These are phyloP conservation scores for Sclerotinia subarctica DNA, from an alignment of 2,329 filamentous ascomycete genomes.

Conservation along the genomic window DNA sequence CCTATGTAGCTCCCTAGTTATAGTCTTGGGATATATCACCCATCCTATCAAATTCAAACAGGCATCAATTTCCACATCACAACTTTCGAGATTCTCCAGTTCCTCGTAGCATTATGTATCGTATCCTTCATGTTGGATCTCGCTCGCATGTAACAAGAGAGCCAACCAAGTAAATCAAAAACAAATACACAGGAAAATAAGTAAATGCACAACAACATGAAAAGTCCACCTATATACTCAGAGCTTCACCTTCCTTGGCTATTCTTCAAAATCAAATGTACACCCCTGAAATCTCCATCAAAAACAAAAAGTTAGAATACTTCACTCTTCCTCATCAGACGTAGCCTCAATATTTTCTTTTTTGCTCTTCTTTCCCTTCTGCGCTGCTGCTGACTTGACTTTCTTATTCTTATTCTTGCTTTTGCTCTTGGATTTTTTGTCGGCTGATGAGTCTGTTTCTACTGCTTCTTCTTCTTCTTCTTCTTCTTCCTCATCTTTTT, in stretches of 20 bases:
- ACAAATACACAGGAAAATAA: no score
- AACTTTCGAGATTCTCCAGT: neutral
- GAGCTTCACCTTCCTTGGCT: no score
- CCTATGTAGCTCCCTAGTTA: no score
- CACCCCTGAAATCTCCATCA: no score
- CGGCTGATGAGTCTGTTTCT: neutral
- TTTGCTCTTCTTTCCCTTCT: slow-evolving; percentile 44
- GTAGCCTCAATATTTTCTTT: slow-evolving; percentile 63
- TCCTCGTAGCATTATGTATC: neutral
- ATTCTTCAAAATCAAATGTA: neutral
- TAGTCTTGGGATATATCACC: no score
- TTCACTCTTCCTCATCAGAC: slow-evolving; percentile 56
- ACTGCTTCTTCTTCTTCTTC: slow-evolving; percentile 5
- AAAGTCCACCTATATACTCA: no score
- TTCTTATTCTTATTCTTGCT: slow-evolving; percentile 3
- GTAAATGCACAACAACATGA: no score
- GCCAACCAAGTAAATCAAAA: no score
- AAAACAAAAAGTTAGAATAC: neutral
- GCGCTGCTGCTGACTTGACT: neutral
- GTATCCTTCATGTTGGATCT: neutral
- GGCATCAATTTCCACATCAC: neutral
- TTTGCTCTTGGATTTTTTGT: neutral
- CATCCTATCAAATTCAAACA: neutral
- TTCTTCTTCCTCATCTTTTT: neutral
- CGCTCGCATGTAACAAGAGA: neutral